phyloP scores from a whole-genome alignment of 1,139 yeast genomes.

The Saccharomyces uvarum region DNA sequence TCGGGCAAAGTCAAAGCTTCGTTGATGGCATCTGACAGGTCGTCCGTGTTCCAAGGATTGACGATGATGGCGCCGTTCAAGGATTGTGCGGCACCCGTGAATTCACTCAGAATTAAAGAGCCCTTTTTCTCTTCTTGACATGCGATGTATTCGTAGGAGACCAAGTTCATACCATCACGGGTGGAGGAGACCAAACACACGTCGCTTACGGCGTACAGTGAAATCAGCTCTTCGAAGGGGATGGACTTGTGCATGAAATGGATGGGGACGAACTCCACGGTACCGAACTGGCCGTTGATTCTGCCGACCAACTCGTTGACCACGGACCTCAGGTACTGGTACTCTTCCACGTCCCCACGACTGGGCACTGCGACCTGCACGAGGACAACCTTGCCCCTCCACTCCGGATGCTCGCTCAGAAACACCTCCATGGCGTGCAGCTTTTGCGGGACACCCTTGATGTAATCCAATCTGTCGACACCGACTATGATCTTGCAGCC shows the following conservation, averaged over 20 bases:
- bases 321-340: slow-evolving; percentile 84
- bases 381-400: slow-evolving; percentile 93
- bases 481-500: slow-evolving; percentile 86
- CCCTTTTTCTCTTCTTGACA: slow-evolving; percentile 88
- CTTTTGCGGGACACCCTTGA: slow-evolving; percentile 96
- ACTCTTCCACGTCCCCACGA: slow-evolving; percentile 96
- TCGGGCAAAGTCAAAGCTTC: slow-evolving; percentile 81
- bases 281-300: slow-evolving; percentile 92
- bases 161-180: slow-evolving; percentile 97
- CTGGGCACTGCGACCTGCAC: slow-evolving; percentile 98
- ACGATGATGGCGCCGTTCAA: slow-evolving; percentile 88
- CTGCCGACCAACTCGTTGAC: slow-evolving; percentile 95
- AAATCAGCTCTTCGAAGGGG: slow-evolving; percentile 82
- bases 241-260: slow-evolving; percentile 92
- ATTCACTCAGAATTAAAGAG: slow-evolving; percentile 77
- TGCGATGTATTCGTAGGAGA: slow-evolving; percentile 91
- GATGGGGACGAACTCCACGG: slow-evolving; percentile 94
- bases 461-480: slow-evolving; percentile 89
- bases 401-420: slow-evolving; percentile 87
- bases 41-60: slow-evolving; percentile 98
- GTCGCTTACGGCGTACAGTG: slow-evolving; percentile 78
- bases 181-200: slow-evolving; percentile 91
- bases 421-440: slow-evolving; percentile 92
- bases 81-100: slow-evolving; percentile 99
- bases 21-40: slow-evolving; percentile 73